Percentiles rank a stretch among this genome's conserved stretches.
These are phyloP conservation scores for Linnemannia zychae DNA, from an alignment of 192 early-diverging fungal genomes.

Conservation along the genomic window DNA sequence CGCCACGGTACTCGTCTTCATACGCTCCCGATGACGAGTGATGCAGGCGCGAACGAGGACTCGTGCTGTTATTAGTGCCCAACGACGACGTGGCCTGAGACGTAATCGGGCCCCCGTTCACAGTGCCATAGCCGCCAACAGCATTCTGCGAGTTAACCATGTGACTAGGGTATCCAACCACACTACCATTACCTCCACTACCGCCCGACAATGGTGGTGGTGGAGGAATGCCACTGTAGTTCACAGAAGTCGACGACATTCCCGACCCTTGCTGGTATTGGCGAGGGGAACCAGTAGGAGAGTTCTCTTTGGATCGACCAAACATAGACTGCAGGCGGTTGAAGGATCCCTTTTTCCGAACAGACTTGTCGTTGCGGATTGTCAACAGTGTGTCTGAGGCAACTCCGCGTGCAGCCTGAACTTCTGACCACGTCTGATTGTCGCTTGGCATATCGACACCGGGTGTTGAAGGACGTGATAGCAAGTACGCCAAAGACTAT, in stretches of 20 bases:
- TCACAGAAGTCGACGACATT: constrained; percentile 4
- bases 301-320: constrained; percentile 46
- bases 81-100: constrained; percentile 19
- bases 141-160: constrained; percentile 11
- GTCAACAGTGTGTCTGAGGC: constrained; percentile 36
- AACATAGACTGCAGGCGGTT: constrained; percentile 46
- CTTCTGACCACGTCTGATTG: constrained; percentile 52
- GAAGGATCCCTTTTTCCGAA: constrained; percentile 49
- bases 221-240: constrained; percentile 7
- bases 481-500: constrained; percentile 41
- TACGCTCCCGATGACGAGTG: constrained; percentile 1
- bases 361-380: constrained; percentile 40
- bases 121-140: constrained; percentile 43
- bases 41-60: constrained; percentile 20
- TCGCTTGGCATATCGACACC: constrained; percentile 36
- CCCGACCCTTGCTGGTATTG: background rate
- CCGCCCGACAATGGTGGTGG: background rate
- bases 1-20: constrained; percentile 29
- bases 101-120: constrained; percentile 44
- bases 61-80: constrained; percentile 14
- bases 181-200: background rate
- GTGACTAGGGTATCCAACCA: constrained; percentile 29
- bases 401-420: constrained; percentile 39
- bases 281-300: constrained; percentile 31
- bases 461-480: constrained; percentile 48